These are phyloP conservation scores for Bullera alba DNA, from an alignment of 768 basidiomycete species.

Conservation along the genomic window DNA sequence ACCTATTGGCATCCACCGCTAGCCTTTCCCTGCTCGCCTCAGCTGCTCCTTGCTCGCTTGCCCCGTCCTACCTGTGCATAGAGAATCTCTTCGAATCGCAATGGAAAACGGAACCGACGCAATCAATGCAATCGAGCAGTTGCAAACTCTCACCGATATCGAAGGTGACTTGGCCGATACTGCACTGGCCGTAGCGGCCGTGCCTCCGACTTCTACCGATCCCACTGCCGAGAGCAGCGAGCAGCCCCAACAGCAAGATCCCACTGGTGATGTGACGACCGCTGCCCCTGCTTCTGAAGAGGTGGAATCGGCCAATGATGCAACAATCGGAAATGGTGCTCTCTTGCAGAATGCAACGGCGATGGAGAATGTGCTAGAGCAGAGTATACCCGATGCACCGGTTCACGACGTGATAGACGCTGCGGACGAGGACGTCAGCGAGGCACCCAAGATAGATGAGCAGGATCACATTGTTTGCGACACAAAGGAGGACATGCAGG, in stretches of 20 bases:
- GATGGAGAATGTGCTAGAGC: conserved; percentile 25
- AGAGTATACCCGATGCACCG: conserved; percentile 27
- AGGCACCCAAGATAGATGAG: background rate
- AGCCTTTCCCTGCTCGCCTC: too few species aligned
- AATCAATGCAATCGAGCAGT: conserved; percentile 17
- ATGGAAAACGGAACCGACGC: too few species aligned
- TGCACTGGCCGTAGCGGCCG: conserved; percentile 21
- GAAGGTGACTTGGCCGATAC: conserved; percentile 35
- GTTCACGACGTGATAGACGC: background rate
- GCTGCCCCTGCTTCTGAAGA: background rate
- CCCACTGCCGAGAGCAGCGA: background rate
- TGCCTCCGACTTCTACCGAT: background rate
- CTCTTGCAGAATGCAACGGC: conserved; percentile 22
- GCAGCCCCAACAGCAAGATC: too few species aligned
- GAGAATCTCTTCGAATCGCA: too few species aligned
- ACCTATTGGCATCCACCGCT: too few species aligned
- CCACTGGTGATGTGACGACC: background rate
- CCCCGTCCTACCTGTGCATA: too few species aligned
- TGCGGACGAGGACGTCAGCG: background rate
- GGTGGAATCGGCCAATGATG: background rate
- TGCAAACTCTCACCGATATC: conserved; percentile 34
- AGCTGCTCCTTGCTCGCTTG: too few species aligned
- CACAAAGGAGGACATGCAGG: too few species aligned
- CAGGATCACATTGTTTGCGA: background rate
- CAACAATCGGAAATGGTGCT: conserved; percentile 8